Evolutionary conservation across 2,329 filamentous ascomycete genomes (phyloP), one percentile per base, ranked within the genome.

Genomic region (Xylaria sp.): DNA sequence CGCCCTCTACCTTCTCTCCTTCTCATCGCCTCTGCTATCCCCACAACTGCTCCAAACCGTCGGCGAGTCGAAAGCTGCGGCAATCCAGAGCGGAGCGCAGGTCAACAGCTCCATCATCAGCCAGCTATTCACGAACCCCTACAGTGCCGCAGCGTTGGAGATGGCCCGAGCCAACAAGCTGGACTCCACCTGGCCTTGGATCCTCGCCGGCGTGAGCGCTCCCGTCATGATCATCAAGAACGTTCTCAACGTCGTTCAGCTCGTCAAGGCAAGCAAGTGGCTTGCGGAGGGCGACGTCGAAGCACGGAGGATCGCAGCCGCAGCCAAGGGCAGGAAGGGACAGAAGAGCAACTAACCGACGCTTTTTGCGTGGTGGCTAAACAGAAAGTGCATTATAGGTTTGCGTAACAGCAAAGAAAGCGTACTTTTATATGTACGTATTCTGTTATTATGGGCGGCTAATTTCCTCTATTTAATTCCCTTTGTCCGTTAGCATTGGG

Each of bases 1-100:
- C 79, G 94, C 94, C 37, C 90, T 99, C 71, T 99, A 99, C 84
- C 92, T 99, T 63, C 91, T 99, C 69, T 98, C 94, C 76, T 99
- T 99, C 86, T 97, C 93, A 67, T 97, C 93, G 66, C 95, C 95
- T 1, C 88, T 90, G 46, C 89, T 98, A 65, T 96, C 94, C 1
- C 95, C 96, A 1, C 93, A 93, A 67, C 91, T 98, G 62, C 90
- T 91, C 71, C 84, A 89, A 76, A 84, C 88, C 13, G 85, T 89
- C 50, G 86, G 89, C 71, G 83, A 86, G 63, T 78, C 80, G 54
- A 84, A 85, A 64, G 84, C 84, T 62, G 82, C 83, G 55, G 83
- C 83, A 56, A 87, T 89, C 73, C 84, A 91, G 76, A 88, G 89
- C 8, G 91, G 91, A 68, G 90, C 87, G 41, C 91, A 93, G 60